Base-by-base conservation (phyloP, 2,329 filamentous ascomycete genomes). In the Torrubiella hemipterigena region DNA sequence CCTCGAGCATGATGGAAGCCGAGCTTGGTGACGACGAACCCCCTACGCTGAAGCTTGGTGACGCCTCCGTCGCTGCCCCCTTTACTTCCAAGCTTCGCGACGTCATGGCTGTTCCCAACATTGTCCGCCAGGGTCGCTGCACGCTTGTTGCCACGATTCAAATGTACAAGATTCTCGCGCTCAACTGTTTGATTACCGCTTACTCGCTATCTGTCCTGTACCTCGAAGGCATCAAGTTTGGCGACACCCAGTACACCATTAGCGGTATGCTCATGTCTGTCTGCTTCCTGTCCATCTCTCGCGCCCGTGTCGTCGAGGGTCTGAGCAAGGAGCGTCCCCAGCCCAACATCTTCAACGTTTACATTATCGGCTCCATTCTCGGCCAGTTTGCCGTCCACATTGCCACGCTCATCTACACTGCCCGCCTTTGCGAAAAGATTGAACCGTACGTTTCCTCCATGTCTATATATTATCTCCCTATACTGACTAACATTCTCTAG, bases 221-320 rank as follows among this genome's bases (percentile, higher is more conserved):
- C 51, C 73, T 98, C 2, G 89, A 96, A 48, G 91, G 91, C 40
- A 98, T 98, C 69, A 98, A 98, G 64, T 98, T 98, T 52, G 87
- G 91, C 34, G 91, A 98, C 52, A 86, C 87, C 4, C 91, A 98
- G 60, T 91, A 96, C 43, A 98, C 91, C 12, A 96, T 98, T 48
- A 95, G 86, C 46, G 91, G 91, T 45, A 96, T 98, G 83, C 78
- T 98, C 55, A 96, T 98, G 91, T 95, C 87, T 47, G 91, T 98
- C 30, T 98, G 91, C 63, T 98, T 98, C 71, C 64, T 98, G 48
- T 95, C 87, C 38, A 95, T 98, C 49, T 96, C 91, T n/a, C 81
- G 91, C 37, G 91, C 91, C 23, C 91, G 86, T 65, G 84, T 91
- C 18, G 91, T 98, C 31, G 91, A 98, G 61, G 81, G 82, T 21